Base-by-base conservation (phyloP, 768 basidiomycete genomes). In the Termitomyces sp. region DNA sequence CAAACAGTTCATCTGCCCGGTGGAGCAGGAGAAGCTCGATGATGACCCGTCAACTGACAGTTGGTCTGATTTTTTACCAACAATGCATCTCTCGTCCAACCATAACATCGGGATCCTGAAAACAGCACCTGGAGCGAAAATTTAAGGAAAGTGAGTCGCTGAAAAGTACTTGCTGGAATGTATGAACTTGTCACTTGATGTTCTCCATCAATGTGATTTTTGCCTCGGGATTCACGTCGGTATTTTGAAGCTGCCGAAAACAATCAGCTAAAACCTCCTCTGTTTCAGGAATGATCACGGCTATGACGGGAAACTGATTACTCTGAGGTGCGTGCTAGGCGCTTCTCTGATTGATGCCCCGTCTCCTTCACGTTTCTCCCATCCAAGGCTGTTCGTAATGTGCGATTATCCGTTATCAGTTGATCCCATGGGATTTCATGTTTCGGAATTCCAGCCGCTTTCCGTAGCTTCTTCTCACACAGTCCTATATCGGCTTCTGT, bases 321-420 rank as follows among this genome's bases (percentile, higher is more conserved):
- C 33, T 41, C 52, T 30, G 26, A 30, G 35, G 12, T 54, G 8
- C 3, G 13, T 59, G 32, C 18, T 12, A 23, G 9, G 26, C 13
- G 16, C 58, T 61, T 59, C 58, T 56, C 32, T 61, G 63, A 64
- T 62, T 59, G 61, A 64, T 64, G 58, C 44, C 35, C 33, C 51
- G 35, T 47, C 46, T 43, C 44, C 30, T 50, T 5, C 35, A 32
- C 26, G 57, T 59, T 59, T 47, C 33, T 49, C 6, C 16, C 10
- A 33, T 20, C 7, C 18, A 59, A 58, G 57, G 63, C 63, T 58
- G 60, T 61, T 32, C 55, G 12, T 49, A 20, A 52, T 36, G 5
- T 41, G 38, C 26, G 32, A 43, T 43, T 20, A 50, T 51, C 43
- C 32, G 43, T 43, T 13, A 55, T 26, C 10, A 20, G 33, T 23